These are phyloP conservation scores for Lunasporangiospora selenospora DNA, from an alignment of 192 early-diverging fungal genomes.

Conservation along the genomic window DNA sequence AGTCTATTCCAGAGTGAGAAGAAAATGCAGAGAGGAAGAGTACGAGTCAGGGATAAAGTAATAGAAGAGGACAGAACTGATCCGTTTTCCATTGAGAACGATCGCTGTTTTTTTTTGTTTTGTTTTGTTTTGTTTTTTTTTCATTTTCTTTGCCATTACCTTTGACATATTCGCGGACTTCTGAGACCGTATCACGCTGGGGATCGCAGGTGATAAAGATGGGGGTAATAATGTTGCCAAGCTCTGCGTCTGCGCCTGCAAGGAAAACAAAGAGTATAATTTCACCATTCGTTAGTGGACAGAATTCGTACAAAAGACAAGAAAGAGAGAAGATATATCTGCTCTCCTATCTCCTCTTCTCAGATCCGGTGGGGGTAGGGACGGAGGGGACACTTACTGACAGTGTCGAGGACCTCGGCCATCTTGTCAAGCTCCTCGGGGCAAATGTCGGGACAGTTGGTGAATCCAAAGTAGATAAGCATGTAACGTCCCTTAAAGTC, in stretches of 20 bases:
- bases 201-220: constrained; percentile 99
- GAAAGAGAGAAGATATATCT: no score
- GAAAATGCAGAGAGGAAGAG: background rate
- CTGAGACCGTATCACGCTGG: constrained; percentile 86
- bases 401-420: constrained; percentile 80
- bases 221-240: constrained; percentile 70
- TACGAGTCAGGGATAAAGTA: no score
- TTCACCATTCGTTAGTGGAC: background rate
- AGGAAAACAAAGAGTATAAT: background rate
- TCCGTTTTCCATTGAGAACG: constrained; percentile 1
- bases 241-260: constrained; percentile 55
- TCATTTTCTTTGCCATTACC: no score
- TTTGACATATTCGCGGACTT: constrained; percentile 77
- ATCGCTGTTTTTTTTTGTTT: no score
- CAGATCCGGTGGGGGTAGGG: background rate
- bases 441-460: constrained; percentile 99
- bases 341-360: no score
- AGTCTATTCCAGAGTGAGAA: constrained; percentile 58
- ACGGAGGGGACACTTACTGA: constrained; percentile 59
- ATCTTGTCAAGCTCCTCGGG: constrained; percentile 99
- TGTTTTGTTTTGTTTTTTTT: no score
- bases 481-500: constrained; percentile 85
- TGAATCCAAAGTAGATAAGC: constrained; percentile 99
- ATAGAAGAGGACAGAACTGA: constrained; percentile 7
- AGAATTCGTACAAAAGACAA: no score